A percentile compares a stretch with the other conserved stretches of the same genome.
Evolutionary conservation across 768 basidiomycete genomes (phyloP).

Genomic region (Collybiopsis luxurians): DNA sequence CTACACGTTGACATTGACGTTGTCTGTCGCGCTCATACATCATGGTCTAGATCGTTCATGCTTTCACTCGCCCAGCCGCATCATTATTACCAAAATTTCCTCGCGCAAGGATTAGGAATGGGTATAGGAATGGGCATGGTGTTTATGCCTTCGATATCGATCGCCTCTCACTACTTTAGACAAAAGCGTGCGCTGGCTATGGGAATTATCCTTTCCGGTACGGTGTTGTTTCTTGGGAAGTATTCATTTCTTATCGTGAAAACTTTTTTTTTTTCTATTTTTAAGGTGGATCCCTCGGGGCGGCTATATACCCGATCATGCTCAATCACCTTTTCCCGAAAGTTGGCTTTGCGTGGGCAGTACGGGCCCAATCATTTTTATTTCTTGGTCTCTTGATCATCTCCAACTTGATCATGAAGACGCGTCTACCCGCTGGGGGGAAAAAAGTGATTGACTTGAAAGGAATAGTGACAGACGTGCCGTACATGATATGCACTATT

Average conservation of each 20-base stretch:
- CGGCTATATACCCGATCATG: conserved; percentile 25
- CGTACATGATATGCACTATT: not conserved
- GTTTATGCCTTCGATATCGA: conserved; percentile 36
- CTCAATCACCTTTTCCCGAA: conserved; percentile 13
- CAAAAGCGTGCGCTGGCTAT: conserved; percentile 36
- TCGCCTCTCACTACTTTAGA: conserved; percentile 40
- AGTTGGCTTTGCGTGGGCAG: conserved; percentile 6
- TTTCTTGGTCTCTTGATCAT: conserved; percentile 1
- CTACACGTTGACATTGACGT: not conserved
- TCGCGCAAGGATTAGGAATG: conserved; percentile 13
- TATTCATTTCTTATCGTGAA: not conserved
- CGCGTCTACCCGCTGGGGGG: conserved; percentile 1
- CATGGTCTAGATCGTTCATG: conserved; percentile 28
- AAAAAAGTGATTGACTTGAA: conserved; percentile 2
- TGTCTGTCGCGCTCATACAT: not conserved
- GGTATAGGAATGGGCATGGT: conserved; percentile 34
- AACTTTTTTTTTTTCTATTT: not conserved
- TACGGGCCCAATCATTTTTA: conserved; percentile 5
- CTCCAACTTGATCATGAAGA: conserved; percentile 6
- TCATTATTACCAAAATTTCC: conserved; percentile 27
- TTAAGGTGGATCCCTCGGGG: conserved; percentile 16
- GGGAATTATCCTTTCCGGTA: conserved; percentile 37
- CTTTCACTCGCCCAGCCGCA: conserved; percentile 30
- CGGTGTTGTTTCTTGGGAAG: not conserved
- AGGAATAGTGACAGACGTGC: conserved; percentile 3